phyloP scores from a whole-genome alignment of 1,139 yeast species.

The Candida smagusa region DNA sequence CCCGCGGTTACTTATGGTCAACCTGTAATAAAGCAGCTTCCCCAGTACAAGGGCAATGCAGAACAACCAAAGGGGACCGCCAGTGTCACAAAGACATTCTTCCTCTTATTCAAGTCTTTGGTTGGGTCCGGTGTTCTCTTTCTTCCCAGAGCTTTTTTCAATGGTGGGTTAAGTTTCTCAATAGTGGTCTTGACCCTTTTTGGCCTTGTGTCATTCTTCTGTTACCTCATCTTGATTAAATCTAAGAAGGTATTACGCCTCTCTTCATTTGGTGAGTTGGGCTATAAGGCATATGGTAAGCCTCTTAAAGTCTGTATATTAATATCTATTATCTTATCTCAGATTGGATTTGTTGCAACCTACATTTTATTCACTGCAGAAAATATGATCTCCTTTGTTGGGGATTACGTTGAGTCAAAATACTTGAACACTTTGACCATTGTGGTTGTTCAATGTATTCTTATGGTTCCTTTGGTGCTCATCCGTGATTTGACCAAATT shows the following conservation, averaged over 20 bases:
- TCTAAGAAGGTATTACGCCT: conserved; percentile 57
- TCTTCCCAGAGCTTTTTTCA: conserved; percentile 67
- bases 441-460: conserved; percentile 53
- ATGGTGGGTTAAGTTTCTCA: conserved; percentile 69
- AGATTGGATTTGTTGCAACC: conserved; percentile 75
- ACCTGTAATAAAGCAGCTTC: conserved; percentile 6
- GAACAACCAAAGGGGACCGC: conserved; percentile 20
- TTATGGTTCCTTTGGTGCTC: conserved; percentile 66
- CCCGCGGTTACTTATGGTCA: conserved; percentile 8
- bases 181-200: conserved; percentile 50
- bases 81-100: conserved; percentile 43
- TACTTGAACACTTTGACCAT: conserved; percentile 26
- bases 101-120: conserved; percentile 65
- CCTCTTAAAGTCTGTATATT: conserved; percentile 58
- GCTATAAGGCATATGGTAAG: conserved; percentile 57
- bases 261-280: conserved; percentile 76
- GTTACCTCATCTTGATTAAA: conserved; percentile 60
- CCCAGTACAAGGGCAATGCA: conserved; percentile 4
- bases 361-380: conserved; percentile 72
- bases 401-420: conserved; percentile 5
- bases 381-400: conserved; percentile 51
- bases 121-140: conserved; percentile 81
- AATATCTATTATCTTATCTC: conserved; percentile 62
- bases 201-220: conserved; percentile 66
- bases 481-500: conserved; percentile 70